Evolutionary conservation across 2,329 filamentous ascomycete species (phyloP).

Genomic region (Botrytis cinerea): DNA sequence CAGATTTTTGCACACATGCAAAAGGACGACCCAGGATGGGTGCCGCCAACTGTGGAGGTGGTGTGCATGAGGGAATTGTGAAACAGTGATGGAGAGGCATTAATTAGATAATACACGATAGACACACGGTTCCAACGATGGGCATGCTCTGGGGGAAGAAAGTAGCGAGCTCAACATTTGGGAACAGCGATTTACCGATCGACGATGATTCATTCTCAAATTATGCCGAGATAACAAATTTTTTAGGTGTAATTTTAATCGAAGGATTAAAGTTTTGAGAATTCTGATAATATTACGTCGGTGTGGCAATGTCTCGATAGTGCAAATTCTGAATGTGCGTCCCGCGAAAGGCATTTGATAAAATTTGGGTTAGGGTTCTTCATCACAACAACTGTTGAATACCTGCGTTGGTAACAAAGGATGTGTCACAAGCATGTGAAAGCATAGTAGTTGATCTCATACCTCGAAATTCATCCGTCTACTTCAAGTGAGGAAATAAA

Average conservation of each 20-base stretch:
- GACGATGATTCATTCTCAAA: background rate
- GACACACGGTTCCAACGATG: background rate
- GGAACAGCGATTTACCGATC: background rate
- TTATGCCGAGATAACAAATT: background rate
- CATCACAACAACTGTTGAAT: background rate
- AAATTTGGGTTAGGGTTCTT: background rate
- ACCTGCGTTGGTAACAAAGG: background rate
- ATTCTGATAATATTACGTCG: background rate
- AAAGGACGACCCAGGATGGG: background rate
- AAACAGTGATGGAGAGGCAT: background rate
- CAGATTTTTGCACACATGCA: background rate
- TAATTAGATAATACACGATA: background rate
- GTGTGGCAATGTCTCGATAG: background rate
- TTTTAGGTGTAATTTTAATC: background rate
- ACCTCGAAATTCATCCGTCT: background rate
- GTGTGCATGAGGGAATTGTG: background rate
- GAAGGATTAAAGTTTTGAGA: background rate
- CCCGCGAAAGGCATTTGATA: background rate
- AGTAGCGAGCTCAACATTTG: constrained; percentile 41
- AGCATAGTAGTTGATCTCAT: background rate
- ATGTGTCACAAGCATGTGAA: background rate
- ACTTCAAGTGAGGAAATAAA: background rate
- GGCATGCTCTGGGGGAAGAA: background rate
- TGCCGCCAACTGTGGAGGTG: background rate
- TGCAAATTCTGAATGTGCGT: background rate